phyloP scores from a whole-genome alignment of 805 yeast genomes.

The Blastobotrys chiropterorum region DNA sequence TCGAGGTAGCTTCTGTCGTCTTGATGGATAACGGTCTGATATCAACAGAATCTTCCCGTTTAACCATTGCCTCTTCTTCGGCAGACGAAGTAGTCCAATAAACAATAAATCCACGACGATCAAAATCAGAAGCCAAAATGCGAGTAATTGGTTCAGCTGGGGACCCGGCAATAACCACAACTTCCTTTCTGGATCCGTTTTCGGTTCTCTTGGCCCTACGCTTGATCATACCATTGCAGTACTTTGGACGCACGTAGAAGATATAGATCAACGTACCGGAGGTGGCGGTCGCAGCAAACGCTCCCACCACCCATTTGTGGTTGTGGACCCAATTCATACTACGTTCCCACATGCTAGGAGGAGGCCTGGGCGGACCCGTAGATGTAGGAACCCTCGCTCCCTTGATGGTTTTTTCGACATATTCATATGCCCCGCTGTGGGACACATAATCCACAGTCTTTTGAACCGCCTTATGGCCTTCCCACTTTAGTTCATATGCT shows the following conservation, averaged over 20 bases:
- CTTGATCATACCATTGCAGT: conserved; percentile 15
- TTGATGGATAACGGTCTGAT: conserved; percentile 56
- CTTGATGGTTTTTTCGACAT: conserved; percentile 10
- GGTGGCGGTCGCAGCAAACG: conserved; percentile 16
- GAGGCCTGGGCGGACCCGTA: conserved; percentile 25
- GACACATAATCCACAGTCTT: conserved; percentile 11
- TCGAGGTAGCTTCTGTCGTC: conserved; percentile 37
- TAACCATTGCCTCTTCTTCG: conserved; percentile 46
- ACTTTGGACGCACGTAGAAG: conserved; percentile 12
- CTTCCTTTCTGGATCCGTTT: conserved; percentile 72
- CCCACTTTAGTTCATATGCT: conserved; percentile 13
- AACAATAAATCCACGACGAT: conserved; percentile 73
- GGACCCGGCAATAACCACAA: conserved; percentile 67
- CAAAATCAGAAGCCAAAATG: conserved; percentile 65
- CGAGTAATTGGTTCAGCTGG: conserved; percentile 70
- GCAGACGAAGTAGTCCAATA: conserved; percentile 62
- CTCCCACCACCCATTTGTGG: conserved; percentile 21
- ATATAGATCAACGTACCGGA: conserved; percentile 20
- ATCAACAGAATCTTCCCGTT: conserved; percentile 56
- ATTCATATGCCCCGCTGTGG: conserved; percentile 16
- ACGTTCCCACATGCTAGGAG: conserved; percentile 15
- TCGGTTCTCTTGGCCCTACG: conserved; percentile 57
- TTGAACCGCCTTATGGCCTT: conserved; percentile 11
- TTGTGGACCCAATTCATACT: conserved; percentile 21
- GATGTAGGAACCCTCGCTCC: conserved; percentile 1